These are phyloP conservation scores for Metschnikowia proteae DNA, from an alignment of 805 yeast species.

Conservation along the genomic window DNA sequence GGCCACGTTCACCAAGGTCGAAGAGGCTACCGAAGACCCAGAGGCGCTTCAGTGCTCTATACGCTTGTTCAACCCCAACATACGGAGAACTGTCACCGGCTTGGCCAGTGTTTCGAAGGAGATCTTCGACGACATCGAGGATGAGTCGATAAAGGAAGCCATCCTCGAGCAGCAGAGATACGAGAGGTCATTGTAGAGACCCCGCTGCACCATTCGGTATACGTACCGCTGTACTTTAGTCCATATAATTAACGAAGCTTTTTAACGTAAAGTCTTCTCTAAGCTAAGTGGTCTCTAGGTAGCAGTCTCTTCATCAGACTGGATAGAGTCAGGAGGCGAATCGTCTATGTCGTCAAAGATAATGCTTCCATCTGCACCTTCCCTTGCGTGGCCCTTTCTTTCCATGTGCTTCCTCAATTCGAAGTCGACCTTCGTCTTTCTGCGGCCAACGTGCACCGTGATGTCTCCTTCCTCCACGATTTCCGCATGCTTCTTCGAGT, in stretches of 20 bases:
- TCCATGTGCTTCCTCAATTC: slow-evolving; percentile 46
- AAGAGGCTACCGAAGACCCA: slow-evolving; percentile 21
- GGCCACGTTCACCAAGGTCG: slow-evolving; percentile 27
- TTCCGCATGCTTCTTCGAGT: slow-evolving; percentile 43
- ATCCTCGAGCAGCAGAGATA: slow-evolving; percentile 57
- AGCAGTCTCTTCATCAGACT: slow-evolving; percentile 6
- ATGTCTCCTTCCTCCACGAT: slow-evolving; percentile 48
- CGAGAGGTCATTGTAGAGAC: slow-evolving; percentile 31
- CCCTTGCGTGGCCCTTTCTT: slow-evolving; percentile 21
- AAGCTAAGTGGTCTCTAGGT: neutral
- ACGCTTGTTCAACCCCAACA: slow-evolving; percentile 38
- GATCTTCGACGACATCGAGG: slow-evolving; percentile 51
- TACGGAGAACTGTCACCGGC: slow-evolving; percentile 59
- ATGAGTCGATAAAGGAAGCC: slow-evolving; percentile 55
- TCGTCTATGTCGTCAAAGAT: slow-evolving; percentile 16
- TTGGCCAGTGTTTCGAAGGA: slow-evolving; percentile 54
- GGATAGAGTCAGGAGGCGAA: slow-evolving; percentile 15
- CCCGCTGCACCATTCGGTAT: neutral
- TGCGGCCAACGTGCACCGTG: slow-evolving; percentile 43
- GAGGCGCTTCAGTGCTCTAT: slow-evolving; percentile 40
- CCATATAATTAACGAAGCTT: neutral
- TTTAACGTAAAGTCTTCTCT: neutral
- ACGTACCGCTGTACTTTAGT: slow-evolving; percentile 4
- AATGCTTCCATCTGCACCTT: slow-evolving; percentile 16
- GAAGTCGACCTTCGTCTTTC: slow-evolving; percentile 45